Percentiles rank a stretch among this genome's conserved stretches.
These are phyloP conservation scores for Zymoseptoria brevis DNA, from an alignment of 2,329 filamentous ascomycete genomes.

Conservation along the genomic window DNA sequence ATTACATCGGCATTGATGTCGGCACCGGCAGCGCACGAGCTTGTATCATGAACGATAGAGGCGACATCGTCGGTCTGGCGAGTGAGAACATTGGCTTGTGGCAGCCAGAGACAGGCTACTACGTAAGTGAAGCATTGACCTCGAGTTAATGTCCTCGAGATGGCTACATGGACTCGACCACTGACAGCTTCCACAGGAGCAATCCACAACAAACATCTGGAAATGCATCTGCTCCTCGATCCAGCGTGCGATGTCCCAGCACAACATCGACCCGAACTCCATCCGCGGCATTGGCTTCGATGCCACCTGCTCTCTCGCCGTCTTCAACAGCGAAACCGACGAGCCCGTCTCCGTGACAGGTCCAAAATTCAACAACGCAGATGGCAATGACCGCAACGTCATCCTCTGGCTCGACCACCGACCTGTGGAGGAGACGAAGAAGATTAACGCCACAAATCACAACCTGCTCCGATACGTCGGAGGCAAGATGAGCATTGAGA, in stretches of 20 bases:
- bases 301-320: conserved; percentile 92
- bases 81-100: conserved; percentile 46
- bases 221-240: conserved; percentile 85
- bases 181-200: conserved; percentile 53
- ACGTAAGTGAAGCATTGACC: conserved; percentile 32
- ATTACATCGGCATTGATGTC: conserved; percentile 84
- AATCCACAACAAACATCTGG: conserved; percentile 98
- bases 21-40: conserved; percentile 92
- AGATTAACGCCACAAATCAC: conserved; percentile 88
- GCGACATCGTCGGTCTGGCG: conserved; percentile 66
- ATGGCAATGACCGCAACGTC: conserved; percentile 82
- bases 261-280: conserved; percentile 64
- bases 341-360: conserved; percentile 87
- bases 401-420: conserved; percentile 97
- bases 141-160: background rate
- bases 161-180: background rate
- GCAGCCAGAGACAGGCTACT: conserved; percentile 49
- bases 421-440: conserved; percentile 79
- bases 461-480: conserved; percentile 93
- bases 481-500: conserved; percentile 97
- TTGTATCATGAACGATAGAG: conserved; percentile 86
- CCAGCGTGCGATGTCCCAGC: conserved; percentile 70
- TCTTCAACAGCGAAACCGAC: conserved; percentile 82
- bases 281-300: conserved; percentile 94
- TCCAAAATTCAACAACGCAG: conserved; percentile 68